Percentiles rank a stretch among this genome's conserved stretches.
phyloP scores from a whole-genome alignment of 805 yeast genomes.

The Teunomyces cretensis region DNA sequence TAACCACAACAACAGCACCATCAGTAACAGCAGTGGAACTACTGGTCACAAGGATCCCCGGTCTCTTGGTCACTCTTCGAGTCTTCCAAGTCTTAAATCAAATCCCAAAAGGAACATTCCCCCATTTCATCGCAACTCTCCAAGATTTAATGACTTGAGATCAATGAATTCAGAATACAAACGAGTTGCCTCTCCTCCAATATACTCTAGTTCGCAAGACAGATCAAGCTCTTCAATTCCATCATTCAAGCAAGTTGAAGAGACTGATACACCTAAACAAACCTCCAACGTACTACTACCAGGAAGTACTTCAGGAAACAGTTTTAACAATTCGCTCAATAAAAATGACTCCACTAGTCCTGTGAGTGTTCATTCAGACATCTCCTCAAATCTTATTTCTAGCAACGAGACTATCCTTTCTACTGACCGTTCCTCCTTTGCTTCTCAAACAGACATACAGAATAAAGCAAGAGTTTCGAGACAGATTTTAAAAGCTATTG shows the following conservation, averaged over 20 bases:
- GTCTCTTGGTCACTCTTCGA: slow-evolving; percentile 20
- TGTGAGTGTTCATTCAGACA: slow-evolving; percentile 25
- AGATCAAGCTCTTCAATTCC: neutral
- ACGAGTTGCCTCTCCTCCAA: slow-evolving; percentile 11
- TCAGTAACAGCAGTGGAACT: neutral
- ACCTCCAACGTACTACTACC: neutral
- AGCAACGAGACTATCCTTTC: slow-evolving; percentile 28
- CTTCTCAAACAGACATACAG: slow-evolving; percentile 16
- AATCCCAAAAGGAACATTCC: slow-evolving; percentile 9
- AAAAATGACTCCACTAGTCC: slow-evolving; percentile 23
- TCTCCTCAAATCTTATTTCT: slow-evolving; percentile 29
- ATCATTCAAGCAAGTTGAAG: neutral
- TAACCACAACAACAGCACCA: neutral
- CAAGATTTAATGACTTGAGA: slow-evolving; percentile 8
- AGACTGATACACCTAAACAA: neutral
- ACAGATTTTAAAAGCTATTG: slow-evolving; percentile 4
- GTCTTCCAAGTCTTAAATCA: slow-evolving; percentile 20
- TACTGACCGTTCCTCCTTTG: slow-evolving; percentile 29
- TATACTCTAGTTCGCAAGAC: neutral
- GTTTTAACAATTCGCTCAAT: neutral
- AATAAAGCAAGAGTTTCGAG: slow-evolving; percentile 7
- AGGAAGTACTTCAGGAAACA: neutral
- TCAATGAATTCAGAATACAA: slow-evolving; percentile 5
- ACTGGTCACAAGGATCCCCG: slow-evolving; percentile 10
- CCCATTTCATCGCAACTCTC: slow-evolving; percentile 6